These are phyloP conservation scores for sweet orange (Citrus sinensis) DNA, from an alignment of 345 rosid species.

Conservation along the genomic window DNA sequence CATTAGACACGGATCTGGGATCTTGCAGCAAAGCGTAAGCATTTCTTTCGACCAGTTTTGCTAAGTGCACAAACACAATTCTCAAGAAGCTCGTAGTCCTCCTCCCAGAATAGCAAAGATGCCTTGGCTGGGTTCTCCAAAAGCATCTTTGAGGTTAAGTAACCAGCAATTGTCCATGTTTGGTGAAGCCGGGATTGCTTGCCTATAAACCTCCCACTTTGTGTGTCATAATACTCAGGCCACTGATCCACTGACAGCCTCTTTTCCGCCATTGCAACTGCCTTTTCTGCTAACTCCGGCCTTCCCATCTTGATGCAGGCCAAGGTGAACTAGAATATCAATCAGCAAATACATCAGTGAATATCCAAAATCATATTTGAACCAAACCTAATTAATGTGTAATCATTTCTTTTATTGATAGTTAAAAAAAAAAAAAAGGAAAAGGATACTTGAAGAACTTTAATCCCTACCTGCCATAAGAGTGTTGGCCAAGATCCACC, in stretches of 20 bases:
- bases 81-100: slow-evolving; percentile 87
- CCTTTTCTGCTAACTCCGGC: slow-evolving; percentile 69
- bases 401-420: background rate
- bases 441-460: background rate
- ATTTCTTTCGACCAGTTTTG: slow-evolving; percentile 57
- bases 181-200: slow-evolving; percentile 75
- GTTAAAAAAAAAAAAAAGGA: background rate
- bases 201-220: slow-evolving; percentile 71
- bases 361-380: background rate
- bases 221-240: slow-evolving; percentile 94
- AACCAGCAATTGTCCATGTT: slow-evolving; percentile 91
- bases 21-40: slow-evolving; percentile 53
- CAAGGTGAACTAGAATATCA: slow-evolving; percentile 64
- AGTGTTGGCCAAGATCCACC: slow-evolving; percentile 99
- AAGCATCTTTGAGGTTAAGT: slow-evolving; percentile 78
- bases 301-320: slow-evolving; percentile 91
- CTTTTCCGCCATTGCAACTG: slow-evolving; percentile 65
- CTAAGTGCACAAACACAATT: slow-evolving; percentile 67
- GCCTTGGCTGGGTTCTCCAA: slow-evolving; percentile 85
- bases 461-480: slow-evolving; percentile 72
- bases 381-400: background rate
- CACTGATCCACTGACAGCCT: slow-evolving; percentile 62
- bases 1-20: slow-evolving; percentile 24
- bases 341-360: background rate
- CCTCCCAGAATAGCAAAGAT: slow-evolving; percentile 76